Evolutionary conservation across 2,329 filamentous ascomycete genomes (phyloP).

Genomic region (Dactylonectria macrodidyma): DNA sequence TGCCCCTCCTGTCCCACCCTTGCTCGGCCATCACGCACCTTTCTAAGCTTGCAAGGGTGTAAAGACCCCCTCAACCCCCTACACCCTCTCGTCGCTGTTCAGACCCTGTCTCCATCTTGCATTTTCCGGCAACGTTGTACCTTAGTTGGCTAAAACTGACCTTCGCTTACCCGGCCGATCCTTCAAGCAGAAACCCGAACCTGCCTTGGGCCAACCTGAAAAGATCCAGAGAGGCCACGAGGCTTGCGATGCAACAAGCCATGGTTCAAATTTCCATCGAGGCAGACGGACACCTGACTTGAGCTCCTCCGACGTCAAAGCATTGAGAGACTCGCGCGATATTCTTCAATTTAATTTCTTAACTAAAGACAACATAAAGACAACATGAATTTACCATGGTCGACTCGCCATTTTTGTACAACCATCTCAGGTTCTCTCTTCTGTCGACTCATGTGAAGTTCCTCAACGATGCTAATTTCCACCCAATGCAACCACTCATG

Average conservation of each 20-base stretch:
- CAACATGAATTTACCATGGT: neutral
- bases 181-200: neutral
- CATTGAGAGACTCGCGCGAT: neutral
- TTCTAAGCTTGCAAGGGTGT: neutral
- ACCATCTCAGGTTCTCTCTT: neutral
- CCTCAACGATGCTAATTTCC: conserved; percentile 2
- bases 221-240: neutral
- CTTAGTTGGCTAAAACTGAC: neutral
- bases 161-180: conserved; percentile 1
- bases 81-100: neutral
- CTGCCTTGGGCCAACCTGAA: neutral
- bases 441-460: neutral
- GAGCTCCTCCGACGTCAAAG: no score
- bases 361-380: neutral
- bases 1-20: neutral
- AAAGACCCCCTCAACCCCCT: neutral
- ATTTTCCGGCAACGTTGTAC: neutral
- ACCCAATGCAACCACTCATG: conserved; percentile 2
- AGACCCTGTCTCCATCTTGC: conserved; percentile 1
- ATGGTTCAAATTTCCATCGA: neutral
- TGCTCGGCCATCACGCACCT: conserved; percentile 3
- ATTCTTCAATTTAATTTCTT: neutral
- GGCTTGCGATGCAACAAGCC: neutral
- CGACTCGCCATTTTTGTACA: neutral
- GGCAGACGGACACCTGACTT: neutral